phyloP scores from a whole-genome alignment of 768 basidiomycete genomes.

The Macrolepiota dolichaula region DNA sequence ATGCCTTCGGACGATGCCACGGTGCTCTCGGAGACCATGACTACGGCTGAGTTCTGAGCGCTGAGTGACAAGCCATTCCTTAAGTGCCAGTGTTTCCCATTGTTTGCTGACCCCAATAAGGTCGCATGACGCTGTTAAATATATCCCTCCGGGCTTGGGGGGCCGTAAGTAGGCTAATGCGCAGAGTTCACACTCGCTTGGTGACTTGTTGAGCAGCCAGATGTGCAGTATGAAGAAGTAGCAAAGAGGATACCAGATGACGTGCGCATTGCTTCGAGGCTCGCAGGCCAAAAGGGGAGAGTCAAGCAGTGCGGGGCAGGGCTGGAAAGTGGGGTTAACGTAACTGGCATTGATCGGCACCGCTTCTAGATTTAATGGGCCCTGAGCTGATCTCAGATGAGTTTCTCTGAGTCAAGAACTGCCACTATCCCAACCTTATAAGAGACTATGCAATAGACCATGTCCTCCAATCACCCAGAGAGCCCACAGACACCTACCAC shows the following conservation, averaged over 20 bases:
- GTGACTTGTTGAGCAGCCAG: not conserved
- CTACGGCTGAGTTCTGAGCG: too few species aligned
- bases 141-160: too few species aligned
- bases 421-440: not conserved
- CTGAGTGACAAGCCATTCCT: too few species aligned
- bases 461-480: not conserved
- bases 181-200: too few species aligned
- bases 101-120: too few species aligned
- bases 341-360: not conserved
- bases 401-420: not conserved
- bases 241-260: not conserved
- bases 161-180: too few species aligned
- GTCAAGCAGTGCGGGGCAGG: not conserved
- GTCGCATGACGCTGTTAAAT: too few species aligned
- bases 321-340: not conserved
- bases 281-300: not conserved
- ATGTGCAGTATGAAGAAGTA: too few species aligned
- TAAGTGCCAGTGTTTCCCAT: too few species aligned
- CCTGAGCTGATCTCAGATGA: constrained; percentile 1
- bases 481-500: not conserved
- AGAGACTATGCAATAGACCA: not conserved
- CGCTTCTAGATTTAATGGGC: not conserved
- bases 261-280: constrained; percentile 7
- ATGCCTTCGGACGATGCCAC: not conserved
- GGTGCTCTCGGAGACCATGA: not conserved